Evolutionary conservation across 2,329 filamentous ascomycete species (phyloP).

Genomic region (Exophiala phaeomuriformis): DNA sequence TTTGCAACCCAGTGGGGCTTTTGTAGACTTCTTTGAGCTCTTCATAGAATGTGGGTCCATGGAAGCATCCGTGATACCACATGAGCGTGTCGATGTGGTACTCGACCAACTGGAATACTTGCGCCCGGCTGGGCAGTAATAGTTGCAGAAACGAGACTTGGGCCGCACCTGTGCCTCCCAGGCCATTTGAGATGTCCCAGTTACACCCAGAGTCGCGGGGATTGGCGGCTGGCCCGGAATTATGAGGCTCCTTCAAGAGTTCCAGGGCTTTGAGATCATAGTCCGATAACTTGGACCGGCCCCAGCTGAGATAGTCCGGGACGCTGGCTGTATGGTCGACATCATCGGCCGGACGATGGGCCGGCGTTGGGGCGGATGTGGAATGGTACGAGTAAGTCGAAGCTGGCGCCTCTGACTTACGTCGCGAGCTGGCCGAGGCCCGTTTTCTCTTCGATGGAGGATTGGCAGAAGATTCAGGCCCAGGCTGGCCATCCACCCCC

Average conservation of each 20-base stretch:
- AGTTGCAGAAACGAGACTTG: slow-evolving; percentile 25
- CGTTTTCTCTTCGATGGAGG: slow-evolving; percentile 13
- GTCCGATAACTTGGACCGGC: slow-evolving; percentile 31
- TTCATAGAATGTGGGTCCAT: slow-evolving; percentile 24
- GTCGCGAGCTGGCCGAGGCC: slow-evolving; percentile 9
- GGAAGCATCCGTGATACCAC: slow-evolving; percentile 26
- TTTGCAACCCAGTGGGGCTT: slow-evolving; percentile 18
- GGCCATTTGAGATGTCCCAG: slow-evolving; percentile 25
- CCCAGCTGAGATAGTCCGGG: slow-evolving; percentile 45
- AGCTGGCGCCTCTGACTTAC: slow-evolving; percentile 4
- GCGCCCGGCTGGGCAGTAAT: slow-evolving; percentile 21
- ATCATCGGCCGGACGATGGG: neutral
- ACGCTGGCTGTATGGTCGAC: slow-evolving; percentile 28
- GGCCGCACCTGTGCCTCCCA: slow-evolving; percentile 23
- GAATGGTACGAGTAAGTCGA: slow-evolving; percentile 4
- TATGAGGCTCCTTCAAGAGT: slow-evolving; percentile 35
- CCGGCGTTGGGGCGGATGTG: neutral
- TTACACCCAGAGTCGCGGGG: slow-evolving; percentile 16
- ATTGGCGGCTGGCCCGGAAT: slow-evolving; percentile 9
- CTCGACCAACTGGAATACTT: slow-evolving; percentile 23
- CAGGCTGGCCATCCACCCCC: neutral
- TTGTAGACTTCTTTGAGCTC: slow-evolving; percentile 24
- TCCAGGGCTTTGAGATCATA: slow-evolving; percentile 25
- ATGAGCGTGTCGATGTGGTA: slow-evolving; percentile 23
- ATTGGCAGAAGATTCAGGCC: slow-evolving; percentile 6